Evolutionary conservation across 1,284 basidiomycete species (phyloP).

Genomic region (Malassezia sympodialis): DNA sequence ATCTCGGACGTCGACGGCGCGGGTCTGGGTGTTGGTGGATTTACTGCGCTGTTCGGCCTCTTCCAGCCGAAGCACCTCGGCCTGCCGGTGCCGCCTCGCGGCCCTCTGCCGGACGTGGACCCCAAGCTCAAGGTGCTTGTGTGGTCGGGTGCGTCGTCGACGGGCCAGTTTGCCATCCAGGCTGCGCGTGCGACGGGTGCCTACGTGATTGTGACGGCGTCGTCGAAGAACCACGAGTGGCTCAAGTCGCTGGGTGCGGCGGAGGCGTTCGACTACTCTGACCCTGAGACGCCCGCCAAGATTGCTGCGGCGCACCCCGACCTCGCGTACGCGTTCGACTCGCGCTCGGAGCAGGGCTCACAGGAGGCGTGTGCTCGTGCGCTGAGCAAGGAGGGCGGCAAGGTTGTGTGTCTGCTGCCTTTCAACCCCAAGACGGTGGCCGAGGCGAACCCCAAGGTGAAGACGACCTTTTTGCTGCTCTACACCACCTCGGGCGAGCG

Average conservation of each 20-base stretch:
- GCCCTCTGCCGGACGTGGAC: slow-evolving; percentile 19
- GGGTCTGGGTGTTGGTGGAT: slow-evolving; percentile 33
- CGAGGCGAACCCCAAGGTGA: slow-evolving; percentile 27
- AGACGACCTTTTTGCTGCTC: slow-evolving; percentile 31
- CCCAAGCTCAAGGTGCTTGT: slow-evolving; percentile 45
- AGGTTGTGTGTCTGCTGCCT: slow-evolving; percentile 33
- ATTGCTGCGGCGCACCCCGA: slow-evolving; percentile 36
- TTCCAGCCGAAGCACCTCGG: slow-evolving; percentile 20
- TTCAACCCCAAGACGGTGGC: slow-evolving; percentile 28
- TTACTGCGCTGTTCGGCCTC: slow-evolving; percentile 25
- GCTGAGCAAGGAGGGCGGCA: slow-evolving; percentile 26
- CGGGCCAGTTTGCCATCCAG: slow-evolving; percentile 52
- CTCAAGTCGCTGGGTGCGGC: slow-evolving; percentile 36
- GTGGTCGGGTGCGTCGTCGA: slow-evolving; percentile 55
- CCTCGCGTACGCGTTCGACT: slow-evolving; percentile 35
- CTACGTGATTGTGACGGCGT: slow-evolving; percentile 52
- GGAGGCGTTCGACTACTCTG: slow-evolving; percentile 52
- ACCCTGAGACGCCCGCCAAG: slow-evolving; percentile 34
- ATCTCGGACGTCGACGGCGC: slow-evolving; percentile 22
- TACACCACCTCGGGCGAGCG: slow-evolving; percentile 30
- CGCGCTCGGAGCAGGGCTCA: slow-evolving; percentile 39
- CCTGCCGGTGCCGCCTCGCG: slow-evolving; percentile 17
- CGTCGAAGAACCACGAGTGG: slow-evolving; percentile 41
- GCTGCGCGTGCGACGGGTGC: slow-evolving; percentile 50
- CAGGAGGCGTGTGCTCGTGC: slow-evolving; percentile 27